phyloP scores from a whole-genome alignment of 2,329 filamentous ascomycete genomes.

The Paradendryphiella salina region DNA sequence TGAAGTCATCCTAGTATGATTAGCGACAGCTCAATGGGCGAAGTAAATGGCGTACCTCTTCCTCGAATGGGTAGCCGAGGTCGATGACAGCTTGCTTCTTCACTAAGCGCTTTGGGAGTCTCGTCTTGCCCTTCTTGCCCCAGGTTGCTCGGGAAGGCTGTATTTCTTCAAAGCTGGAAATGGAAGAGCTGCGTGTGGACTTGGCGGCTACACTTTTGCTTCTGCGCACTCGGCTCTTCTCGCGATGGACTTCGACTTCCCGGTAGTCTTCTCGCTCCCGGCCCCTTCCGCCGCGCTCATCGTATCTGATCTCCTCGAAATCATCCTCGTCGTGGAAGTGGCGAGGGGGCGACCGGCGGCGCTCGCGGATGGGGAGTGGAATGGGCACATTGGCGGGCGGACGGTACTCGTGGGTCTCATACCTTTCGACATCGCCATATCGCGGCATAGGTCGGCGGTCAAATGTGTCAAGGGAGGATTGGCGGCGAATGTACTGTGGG shows the following conservation, averaged over 20 bases:
- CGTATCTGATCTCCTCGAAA: conserved; percentile 58
- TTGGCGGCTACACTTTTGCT: conserved; percentile 39
- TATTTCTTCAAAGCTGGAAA: conserved; percentile 48
- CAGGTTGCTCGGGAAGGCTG: conserved; percentile 39
- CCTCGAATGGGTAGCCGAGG: conserved; percentile 80
- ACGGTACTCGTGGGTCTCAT: conserved; percentile 57
- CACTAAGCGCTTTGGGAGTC: conserved; percentile 79
- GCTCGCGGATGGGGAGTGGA: conserved; percentile 61
- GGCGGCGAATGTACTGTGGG: conserved; percentile 73
- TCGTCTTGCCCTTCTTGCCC: conserved; percentile 77
- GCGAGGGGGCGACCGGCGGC: conserved; percentile 51
- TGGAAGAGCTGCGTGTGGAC: conserved; percentile 46
- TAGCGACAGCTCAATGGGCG: conserved; percentile 30
- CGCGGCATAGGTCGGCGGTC: conserved; percentile 70
- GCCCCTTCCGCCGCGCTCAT: conserved; percentile 28
- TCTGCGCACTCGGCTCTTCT: conserved; percentile 46
- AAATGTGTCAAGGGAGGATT: conserved; percentile 88
- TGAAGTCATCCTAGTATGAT: conserved; percentile 67
- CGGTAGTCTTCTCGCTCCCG: conserved; percentile 51
- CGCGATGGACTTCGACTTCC: conserved; percentile 54
- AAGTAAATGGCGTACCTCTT: conserved; percentile 65
- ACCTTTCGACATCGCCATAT: conserved; percentile 55
- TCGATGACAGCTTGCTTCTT: conserved; percentile 80
- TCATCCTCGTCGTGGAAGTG: conserved; percentile 73
- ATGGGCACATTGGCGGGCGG: conserved; percentile 70